phyloP scores from a whole-genome alignment of 1,284 basidiomycete genomes.

The Leccinum angustisporum region DNA sequence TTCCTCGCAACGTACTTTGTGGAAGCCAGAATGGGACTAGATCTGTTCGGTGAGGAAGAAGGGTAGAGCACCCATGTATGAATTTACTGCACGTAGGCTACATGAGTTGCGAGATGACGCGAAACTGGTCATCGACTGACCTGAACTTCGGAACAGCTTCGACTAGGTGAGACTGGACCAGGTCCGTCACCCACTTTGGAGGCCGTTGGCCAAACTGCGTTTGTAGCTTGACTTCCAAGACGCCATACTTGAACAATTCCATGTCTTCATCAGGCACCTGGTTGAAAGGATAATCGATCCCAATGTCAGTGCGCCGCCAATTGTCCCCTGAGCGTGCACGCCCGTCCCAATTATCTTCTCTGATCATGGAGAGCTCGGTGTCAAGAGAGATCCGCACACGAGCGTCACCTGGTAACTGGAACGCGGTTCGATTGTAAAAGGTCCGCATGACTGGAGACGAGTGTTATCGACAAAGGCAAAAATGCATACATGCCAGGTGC shows the following conservation, averaged over 20 bases:
- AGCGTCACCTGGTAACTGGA: conserved; percentile 97
- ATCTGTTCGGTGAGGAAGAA: conserved; percentile 92
- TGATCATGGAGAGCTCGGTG: conserved; percentile 90
- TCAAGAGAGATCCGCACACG: conserved; percentile 97
- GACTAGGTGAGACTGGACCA: conserved; percentile 92
- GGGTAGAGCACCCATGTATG: conserved; percentile 94
- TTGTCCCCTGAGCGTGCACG: conserved; percentile 76
- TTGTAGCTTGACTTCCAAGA: conserved; percentile 96
- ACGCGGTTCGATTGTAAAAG: conserved; percentile 99
- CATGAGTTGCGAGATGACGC: conserved; percentile 15
- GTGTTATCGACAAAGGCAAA: conserved; percentile 2
- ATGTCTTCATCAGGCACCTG: conserved; percentile 79
- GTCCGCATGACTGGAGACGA: conserved; percentile 79
- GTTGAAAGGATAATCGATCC: conserved; percentile 90
- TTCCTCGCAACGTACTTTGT: conserved; percentile 63
- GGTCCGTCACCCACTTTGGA: conserved; percentile 93
- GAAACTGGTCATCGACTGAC: conserved; percentile 35
- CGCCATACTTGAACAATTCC: conserved; percentile 91
- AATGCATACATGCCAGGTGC: conserved; percentile 5
- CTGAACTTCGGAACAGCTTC: conserved; percentile 92
- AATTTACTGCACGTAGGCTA: conserved; percentile 66
- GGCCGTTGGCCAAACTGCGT: conserved; percentile 97
- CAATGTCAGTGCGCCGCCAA: conserved; percentile 94
- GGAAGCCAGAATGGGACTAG: conserved; percentile 99
- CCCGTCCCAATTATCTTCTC: conserved; percentile 98